Base-by-base conservation (phyloP, 1,284 basidiomycete genomes). In the Erythrobasidium hasegawianum region DNA sequence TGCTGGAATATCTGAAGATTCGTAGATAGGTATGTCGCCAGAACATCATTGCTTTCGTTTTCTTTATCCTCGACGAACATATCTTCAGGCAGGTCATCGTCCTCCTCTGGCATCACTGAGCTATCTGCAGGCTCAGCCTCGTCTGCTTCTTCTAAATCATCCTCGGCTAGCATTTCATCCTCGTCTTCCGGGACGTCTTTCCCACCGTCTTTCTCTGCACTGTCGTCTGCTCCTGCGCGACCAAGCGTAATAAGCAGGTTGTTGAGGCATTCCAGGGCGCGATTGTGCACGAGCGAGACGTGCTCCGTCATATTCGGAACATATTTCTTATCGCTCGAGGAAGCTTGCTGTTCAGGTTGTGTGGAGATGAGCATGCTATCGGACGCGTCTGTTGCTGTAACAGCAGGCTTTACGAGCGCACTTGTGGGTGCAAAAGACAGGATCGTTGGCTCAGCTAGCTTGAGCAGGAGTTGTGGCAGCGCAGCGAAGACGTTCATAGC, bases 261-360 rank as follows among this genome's bases (percentile, higher is more conserved):
- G 76, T 91, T 94, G 64, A 96, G 82, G 72, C 90, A 92, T 77
- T 95, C 91, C 56, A 94, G 81, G 7, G 91, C 89, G 68, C 86
- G 82, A 57, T 90, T 81, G 75, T 95, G 91, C 52, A 95, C 84
- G 1, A 86, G 83, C 68, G 86, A 84, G 41, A 95, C 83, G 7
- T 82, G 86, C 10, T 90, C 89, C 0, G 93, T 13, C 86, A 91
- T 1, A 90, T 90, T 49, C 89, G 88, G 75, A 92, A 89, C 38
- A 58, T 70, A 57, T 18, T 52, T 50, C n/a, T 24, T 38, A 22
- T 41, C 11, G 64, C 55, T 13, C 11, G 27, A n/a, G n/a, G n/a
- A n/a, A n/a, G n/a, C n/a, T n/a, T n/a, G n/a, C 14, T 33, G 22
- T 53, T 56, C 54, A 7, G 43, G 40, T 40, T 64, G 58, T 5